These are phyloP conservation scores for Sugiyamaella japonica DNA, from an alignment of 1,139 yeast species.

Conservation along the genomic window DNA sequence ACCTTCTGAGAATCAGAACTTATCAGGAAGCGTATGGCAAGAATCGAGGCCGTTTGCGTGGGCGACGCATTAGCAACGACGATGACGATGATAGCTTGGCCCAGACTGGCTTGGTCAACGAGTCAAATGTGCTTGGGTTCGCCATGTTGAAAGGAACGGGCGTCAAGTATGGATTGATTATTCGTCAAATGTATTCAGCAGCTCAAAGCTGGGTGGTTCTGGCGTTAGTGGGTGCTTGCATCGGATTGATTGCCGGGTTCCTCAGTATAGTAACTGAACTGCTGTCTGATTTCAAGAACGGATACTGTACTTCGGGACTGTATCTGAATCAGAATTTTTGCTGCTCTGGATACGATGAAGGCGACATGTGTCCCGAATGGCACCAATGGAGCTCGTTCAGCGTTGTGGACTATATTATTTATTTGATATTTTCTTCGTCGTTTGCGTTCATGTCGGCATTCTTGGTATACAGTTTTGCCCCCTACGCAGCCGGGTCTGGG, in stretches of 20 bases:
- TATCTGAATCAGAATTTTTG: slow-evolving; percentile 76
- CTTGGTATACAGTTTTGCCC: slow-evolving; percentile 71
- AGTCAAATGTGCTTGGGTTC: slow-evolving; percentile 10
- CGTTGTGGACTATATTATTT: slow-evolving; percentile 56
- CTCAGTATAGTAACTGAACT: slow-evolving; percentile 82
- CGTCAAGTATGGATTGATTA: slow-evolving; percentile 16
- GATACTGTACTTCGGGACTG: slow-evolving; percentile 70
- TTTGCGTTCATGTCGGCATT: slow-evolving; percentile 68
- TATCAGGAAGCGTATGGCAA: slow-evolving; percentile 9
- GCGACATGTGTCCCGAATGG: slow-evolving; percentile 42
- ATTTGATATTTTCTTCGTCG: slow-evolving; percentile 56
- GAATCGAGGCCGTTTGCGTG: neutral
- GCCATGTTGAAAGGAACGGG: neutral
- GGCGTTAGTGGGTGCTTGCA: slow-evolving; percentile 67
- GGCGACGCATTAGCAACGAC: neutral
- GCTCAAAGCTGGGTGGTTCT: slow-evolving; percentile 74
- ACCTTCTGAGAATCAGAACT: slow-evolving; percentile 37
- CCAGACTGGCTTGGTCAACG: neutral
- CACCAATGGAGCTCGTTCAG: slow-evolving; percentile 39
- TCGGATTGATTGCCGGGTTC: slow-evolving; percentile 81
- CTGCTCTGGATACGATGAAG: slow-evolving; percentile 63
- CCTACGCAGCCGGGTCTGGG: slow-evolving; percentile 95
- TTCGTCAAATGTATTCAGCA: slow-evolving; percentile 45
- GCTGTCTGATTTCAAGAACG: slow-evolving; percentile 75
- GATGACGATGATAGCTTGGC: neutral